Base-by-base conservation (phyloP, 1,284 basidiomycete species). In the Pterulicium gracile region DNA sequence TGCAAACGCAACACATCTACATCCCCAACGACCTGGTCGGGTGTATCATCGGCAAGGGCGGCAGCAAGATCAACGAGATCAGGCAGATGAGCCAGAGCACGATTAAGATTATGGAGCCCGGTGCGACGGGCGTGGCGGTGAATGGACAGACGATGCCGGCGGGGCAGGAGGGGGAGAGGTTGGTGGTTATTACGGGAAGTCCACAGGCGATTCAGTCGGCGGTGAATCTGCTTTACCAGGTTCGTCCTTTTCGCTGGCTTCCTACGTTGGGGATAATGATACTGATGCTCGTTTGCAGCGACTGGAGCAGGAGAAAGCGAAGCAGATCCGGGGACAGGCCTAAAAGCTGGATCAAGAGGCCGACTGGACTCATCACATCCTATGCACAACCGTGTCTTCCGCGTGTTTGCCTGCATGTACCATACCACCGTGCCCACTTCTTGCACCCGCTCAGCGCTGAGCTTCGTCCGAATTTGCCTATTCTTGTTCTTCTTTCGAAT, bases 61-160 rank as follows among this genome's bases (percentile, higher is more conserved):
- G 96, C 2, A 83, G 84, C 59, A 99, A 98, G 69, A 99, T 99
- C 70, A 98, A 98, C 60, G 96, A 99, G 69, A 97, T 99, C 55
- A 77, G 96, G 56, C 88, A 84, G 61, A 88, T 88, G 82, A 93
- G 79, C 60, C 88, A 81, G 17, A 94, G 91, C 61, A 87, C 95
- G 58, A 98, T 99, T 66, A 94, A 97, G 66, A 97, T 99, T 49
- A 97, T 97, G 82, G 96, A 99, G 59, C 94, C 95, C 20, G 91
- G 90, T 41, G 88, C 87, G n/a, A 71, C 72, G 7, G 79, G 76
- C 22, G 72, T 75, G 1, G 77, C 77, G 12, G 63, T 77, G 57
- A 81, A 78, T 49, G 82, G 81, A 17, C 77, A 67, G 14, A 69
- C 81, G 47, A 73, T 77, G 2, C 77, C 85, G 45, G 75, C 82